phyloP scores from a whole-genome alignment of 2,329 filamentous ascomycete genomes.

The Byssothecium circinans region DNA sequence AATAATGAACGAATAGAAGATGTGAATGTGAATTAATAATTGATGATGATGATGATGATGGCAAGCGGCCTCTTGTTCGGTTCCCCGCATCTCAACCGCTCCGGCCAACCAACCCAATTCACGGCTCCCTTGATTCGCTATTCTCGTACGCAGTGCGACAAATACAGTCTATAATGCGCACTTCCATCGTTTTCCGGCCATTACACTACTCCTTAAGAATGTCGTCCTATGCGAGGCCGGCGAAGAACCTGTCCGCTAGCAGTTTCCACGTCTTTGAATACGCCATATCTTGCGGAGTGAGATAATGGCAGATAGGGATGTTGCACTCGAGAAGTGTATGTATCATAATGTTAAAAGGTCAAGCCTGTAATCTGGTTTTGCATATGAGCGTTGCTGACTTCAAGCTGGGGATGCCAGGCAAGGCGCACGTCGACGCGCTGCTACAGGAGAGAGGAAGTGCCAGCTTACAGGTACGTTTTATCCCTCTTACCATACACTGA shows the following conservation, averaged over 20 bases:
- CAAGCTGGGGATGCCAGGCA: not conserved
- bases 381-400: not conserved
- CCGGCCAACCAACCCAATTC: too few species aligned
- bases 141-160: not conserved
- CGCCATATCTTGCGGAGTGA: not conserved
- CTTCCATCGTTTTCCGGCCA: not conserved
- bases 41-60: too few species aligned
- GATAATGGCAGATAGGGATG: not conserved
- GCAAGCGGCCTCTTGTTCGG: too few species aligned
- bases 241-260: too few species aligned
- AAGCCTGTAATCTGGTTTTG: too few species aligned
- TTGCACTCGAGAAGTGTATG: slow-evolving; percentile 6
- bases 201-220: too few species aligned
- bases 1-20: too few species aligned
- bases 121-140: not conserved
- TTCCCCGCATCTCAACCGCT: slow-evolving; percentile 1
- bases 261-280: not conserved
- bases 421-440: slow-evolving; percentile 12
- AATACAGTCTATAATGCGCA: not conserved
- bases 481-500: not conserved
- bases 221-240: too few species aligned
- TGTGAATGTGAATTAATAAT: too few species aligned
- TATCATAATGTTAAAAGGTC: too few species aligned
- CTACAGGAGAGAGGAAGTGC: slow-evolving; percentile 4
- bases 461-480: slow-evolving; percentile 5